A percentile compares a stretch with the other conserved stretches of the same genome.
Conservation (phyloP, 352 stramenopile genomes). For the Saprolegnia diclina region DNA sequence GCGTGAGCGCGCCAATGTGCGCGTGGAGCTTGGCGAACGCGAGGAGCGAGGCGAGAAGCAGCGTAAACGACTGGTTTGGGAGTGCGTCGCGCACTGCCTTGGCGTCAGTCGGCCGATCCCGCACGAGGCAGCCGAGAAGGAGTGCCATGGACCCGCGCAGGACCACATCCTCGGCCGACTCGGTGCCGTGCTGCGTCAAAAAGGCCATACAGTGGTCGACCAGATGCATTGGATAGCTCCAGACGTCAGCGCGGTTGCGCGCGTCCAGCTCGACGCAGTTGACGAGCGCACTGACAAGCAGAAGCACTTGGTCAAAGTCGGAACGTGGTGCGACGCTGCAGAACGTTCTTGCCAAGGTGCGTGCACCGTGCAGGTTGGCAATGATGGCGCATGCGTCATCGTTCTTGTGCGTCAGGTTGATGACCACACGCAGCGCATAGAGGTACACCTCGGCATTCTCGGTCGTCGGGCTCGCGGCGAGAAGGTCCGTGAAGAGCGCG, state of each 20-base stretch:
- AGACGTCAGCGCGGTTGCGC: conserved; percentile 43
- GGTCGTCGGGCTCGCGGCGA: conserved; percentile 38
- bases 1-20: conserved; percentile 64
- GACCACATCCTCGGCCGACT: conserved; percentile 68
- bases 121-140: conserved; percentile 69
- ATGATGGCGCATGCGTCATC: conserved; percentile 42
- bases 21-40: conserved; percentile 71
- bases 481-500: conserved; percentile 35
- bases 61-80: conserved; percentile 39
- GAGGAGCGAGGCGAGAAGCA: conserved; percentile 49
- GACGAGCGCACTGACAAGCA: conserved; percentile 61
- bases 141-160: conserved; percentile 60
- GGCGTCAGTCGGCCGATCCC: conserved; percentile 37
- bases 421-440: conserved; percentile 46
- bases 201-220: not conserved
- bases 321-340: conserved; percentile 12
- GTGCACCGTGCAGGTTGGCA: conserved; percentile 35
- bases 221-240: not conserved
- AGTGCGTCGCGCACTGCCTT: conserved; percentile 37
- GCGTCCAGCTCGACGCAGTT: conserved; percentile 63
- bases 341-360: conserved; percentile 42
- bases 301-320: conserved; percentile 47
- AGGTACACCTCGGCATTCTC: conserved; percentile 31
- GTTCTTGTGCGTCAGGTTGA: conserved; percentile 79
- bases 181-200: conserved; percentile 34